These are phyloP conservation scores for Oenanthe javanica DNA, from an alignment of 140 eudicot genomes.

Conservation along the genomic window DNA sequence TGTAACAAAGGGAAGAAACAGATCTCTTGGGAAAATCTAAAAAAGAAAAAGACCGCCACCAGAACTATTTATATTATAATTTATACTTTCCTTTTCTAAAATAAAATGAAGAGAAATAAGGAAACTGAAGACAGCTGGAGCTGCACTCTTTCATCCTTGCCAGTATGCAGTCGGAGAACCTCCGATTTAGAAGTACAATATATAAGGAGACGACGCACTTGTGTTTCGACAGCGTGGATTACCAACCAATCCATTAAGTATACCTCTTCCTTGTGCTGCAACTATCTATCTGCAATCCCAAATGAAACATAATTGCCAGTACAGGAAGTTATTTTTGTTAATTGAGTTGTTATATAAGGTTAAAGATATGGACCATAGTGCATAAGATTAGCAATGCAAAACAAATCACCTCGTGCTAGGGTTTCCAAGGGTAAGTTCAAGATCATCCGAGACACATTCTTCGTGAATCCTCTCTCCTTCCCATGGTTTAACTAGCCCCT, in stretches of 20 bases:
- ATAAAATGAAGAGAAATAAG: background rate
- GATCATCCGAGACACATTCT: conserved; percentile 91
- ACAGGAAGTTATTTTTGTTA: background rate
- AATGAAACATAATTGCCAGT: background rate
- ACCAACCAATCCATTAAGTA: conserved; percentile 5
- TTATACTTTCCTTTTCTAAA: conserved; percentile 3
- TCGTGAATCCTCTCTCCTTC: conserved; percentile 97
- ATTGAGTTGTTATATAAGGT: background rate
- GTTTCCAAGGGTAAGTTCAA: conserved; percentile 93
- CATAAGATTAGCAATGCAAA: background rate
- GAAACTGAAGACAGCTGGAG: conserved; percentile 6
- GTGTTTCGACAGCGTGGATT: conserved; percentile 11
- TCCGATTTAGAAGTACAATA: background rate
- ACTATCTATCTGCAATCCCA: conserved; percentile 24
- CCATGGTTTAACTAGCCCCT: conserved; percentile 79
- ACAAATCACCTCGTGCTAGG: conserved; percentile 65
- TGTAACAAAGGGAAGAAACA: background rate
- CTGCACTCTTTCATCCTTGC: conserved; percentile 15
- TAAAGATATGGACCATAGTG: background rate
- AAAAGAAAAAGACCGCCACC: conserved; percentile 12
- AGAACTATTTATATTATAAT: conserved; percentile 21
- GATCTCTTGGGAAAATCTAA: background rate
- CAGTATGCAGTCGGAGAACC: background rate
- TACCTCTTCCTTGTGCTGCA: background rate
- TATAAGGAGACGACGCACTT: background rate